A percentile compares a stretch with the other conserved stretches of the same genome.
Evolutionary conservation across 1,139 yeast species (phyloP).

Genomic region (Nakaseomyces uthaithaninus): DNA sequence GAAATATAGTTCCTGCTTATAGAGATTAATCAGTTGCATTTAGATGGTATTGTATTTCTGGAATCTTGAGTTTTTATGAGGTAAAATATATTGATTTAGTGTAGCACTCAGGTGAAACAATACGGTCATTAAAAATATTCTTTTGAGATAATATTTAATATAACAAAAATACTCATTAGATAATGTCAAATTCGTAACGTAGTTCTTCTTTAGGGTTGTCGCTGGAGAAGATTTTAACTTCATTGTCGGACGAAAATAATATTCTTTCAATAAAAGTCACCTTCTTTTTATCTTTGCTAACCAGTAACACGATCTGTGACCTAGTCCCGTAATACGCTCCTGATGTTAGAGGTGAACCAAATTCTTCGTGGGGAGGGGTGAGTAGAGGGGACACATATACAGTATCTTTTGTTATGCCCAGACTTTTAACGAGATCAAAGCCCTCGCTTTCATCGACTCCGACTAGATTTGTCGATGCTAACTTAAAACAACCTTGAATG

Average conservation of each 20-base stretch:
- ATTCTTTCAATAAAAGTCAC: constrained; percentile 41
- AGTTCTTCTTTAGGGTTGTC: constrained; percentile 17
- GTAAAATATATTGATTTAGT: too few relatives aligned
- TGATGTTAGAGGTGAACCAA: constrained; percentile 30
- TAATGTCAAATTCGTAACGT: constrained; percentile 17
- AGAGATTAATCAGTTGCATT: not conserved
- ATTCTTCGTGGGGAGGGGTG: constrained; percentile 30
- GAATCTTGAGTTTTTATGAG: too few relatives aligned
- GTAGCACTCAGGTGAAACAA: too few relatives aligned
- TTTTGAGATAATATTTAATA: too few relatives aligned
- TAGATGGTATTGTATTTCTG: too few relatives aligned
- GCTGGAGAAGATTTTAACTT: constrained; percentile 15
- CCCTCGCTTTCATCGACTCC: constrained; percentile 15
- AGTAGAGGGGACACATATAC: constrained; percentile 62
- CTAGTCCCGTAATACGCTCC: constrained; percentile 78
- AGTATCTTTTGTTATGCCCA: constrained; percentile 45
- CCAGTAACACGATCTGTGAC: constrained; percentile 71
- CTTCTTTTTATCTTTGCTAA: constrained; percentile 41
- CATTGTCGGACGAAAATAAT: constrained; percentile 34
- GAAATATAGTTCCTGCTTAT: constrained; percentile 1
- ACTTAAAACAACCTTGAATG: constrained; percentile 43
- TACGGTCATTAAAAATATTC: too few relatives aligned
- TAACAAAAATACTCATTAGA: too few relatives aligned
- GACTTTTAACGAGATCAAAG: constrained; percentile 26
- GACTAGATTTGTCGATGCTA: constrained; percentile 41